A percentile compares a stretch with the other conserved stretches of the same genome.
These are phyloP conservation scores for Alternaria longipes DNA, from an alignment of 2,329 filamentous ascomycete species.

Conservation along the genomic window DNA sequence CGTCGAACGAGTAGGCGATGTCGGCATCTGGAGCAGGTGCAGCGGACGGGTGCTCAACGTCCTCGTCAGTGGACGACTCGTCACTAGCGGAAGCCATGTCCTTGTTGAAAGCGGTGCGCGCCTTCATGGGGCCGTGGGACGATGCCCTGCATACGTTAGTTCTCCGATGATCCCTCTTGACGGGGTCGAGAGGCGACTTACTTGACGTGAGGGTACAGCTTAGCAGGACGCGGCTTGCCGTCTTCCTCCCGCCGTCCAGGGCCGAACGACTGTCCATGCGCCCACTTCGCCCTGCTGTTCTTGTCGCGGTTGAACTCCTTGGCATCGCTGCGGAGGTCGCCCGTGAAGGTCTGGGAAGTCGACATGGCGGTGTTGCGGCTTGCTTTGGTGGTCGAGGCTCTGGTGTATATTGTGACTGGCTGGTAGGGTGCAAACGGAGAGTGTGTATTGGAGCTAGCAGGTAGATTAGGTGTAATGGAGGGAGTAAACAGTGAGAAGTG, in stretches of 20 bases:
- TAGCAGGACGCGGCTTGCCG: conserved; percentile 49
- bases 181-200: conserved; percentile 27
- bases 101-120: conserved; percentile 51
- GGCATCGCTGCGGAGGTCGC: conserved; percentile 64
- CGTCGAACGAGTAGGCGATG: conserved; percentile 65
- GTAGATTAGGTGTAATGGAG: conserved; percentile 28
- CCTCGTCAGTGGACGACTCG: conserved; percentile 57
- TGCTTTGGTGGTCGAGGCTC: conserved; percentile 14
- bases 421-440: neutral
- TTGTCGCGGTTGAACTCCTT: conserved; percentile 63
- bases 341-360: conserved; percentile 58
- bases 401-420: conserved; percentile 1
- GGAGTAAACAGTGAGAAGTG: conserved; percentile 16
- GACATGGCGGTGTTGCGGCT: conserved; percentile 49
- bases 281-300: conserved; percentile 62
- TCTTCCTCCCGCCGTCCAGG: conserved; percentile 50
- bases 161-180: neutral
- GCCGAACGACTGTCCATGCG: conserved; percentile 54
- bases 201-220: conserved; percentile 42
- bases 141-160: conserved; percentile 34
- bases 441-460: conserved; percentile 16
- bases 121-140: conserved; percentile 43
- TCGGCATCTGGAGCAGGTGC: conserved; percentile 60
- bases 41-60: conserved; percentile 55
- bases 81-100: conserved; percentile 55